Percentiles rank a stretch among this genome's conserved stretches.
Conservation (phyloP, 495 filamentous ascomycete species). For the Zalerion maritima region DNA sequence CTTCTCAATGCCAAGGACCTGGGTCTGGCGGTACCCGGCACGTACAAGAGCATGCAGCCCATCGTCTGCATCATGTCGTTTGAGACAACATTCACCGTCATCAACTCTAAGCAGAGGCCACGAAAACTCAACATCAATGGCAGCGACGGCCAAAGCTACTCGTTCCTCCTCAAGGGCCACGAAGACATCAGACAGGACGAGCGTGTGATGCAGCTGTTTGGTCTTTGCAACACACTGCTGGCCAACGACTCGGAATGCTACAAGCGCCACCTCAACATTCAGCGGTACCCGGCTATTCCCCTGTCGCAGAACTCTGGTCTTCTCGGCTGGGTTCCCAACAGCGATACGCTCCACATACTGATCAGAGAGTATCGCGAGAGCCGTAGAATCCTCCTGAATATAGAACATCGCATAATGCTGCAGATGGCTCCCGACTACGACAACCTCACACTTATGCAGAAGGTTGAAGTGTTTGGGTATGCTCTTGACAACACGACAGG, state of each 20-base stretch:
- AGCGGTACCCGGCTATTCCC: slow-evolving; percentile 86
- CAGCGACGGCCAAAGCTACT: slow-evolving; percentile 73
- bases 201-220: slow-evolving; percentile 97
- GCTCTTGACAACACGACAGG: slow-evolving; percentile 97
- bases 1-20: slow-evolving; percentile 70
- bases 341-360: slow-evolving; percentile 87
- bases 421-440: slow-evolving; percentile 99
- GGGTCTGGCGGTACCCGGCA: slow-evolving; percentile 84
- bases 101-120: slow-evolving; percentile 92
- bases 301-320: slow-evolving; percentile 92
- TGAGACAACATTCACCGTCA: slow-evolving; percentile 75
- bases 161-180: slow-evolving; percentile 85
- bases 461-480: slow-evolving; percentile 98
- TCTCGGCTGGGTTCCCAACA: slow-evolving; percentile 94
- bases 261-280: slow-evolving; percentile 91
- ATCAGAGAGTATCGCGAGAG: slow-evolving; percentile 96
- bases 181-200: slow-evolving; percentile 98
- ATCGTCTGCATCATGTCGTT: slow-evolving; percentile 80
- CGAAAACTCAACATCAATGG: slow-evolving; percentile 78
- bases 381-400: slow-evolving; percentile 92
- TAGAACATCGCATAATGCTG: slow-evolving; percentile 98
- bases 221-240: slow-evolving; percentile 86
- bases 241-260: slow-evolving; percentile 87
- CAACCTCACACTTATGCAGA: slow-evolving; percentile 97
- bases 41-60: slow-evolving; percentile 76